phyloP scores from a whole-genome alignment of 176 grass and related monocot genomes.

The Eremochloa ophiuroides region DNA sequence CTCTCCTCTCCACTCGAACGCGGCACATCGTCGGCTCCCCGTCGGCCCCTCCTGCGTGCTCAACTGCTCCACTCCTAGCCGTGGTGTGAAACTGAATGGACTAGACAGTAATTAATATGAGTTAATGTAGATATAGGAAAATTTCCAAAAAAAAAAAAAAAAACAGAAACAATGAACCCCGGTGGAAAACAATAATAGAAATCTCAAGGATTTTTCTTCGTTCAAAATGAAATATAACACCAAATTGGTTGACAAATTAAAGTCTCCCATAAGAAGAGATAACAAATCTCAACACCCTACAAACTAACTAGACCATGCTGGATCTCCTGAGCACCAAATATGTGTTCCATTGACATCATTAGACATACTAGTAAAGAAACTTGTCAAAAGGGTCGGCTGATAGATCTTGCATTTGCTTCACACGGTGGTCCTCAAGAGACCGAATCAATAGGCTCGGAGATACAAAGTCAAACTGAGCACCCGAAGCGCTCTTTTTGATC shows the following conservation, averaged over 20 bases:
- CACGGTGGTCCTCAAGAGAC: accelerated
- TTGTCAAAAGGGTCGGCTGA: not conserved
- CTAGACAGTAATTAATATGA: too few species aligned
- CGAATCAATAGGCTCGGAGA: not conserved
- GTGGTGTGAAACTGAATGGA: too few species aligned
- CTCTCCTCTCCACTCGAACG: too few species aligned
- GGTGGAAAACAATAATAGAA: too few species aligned
- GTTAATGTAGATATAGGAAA: too few species aligned
- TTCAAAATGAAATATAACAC: not conserved
- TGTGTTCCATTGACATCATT: not conserved
- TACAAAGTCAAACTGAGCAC: not conserved
- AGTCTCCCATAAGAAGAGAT: not conserved
- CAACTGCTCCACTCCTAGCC: too few species aligned
- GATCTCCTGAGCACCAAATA: not conserved
- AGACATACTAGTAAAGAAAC: not conserved
- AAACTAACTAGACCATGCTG: not conserved
- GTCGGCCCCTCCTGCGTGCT: too few species aligned
- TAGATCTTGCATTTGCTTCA: not conserved
- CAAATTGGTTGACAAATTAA: not conserved
- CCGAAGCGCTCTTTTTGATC: too few species aligned
- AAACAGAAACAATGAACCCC: too few species aligned
- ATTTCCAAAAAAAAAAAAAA: too few species aligned
- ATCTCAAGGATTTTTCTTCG: not conserved
- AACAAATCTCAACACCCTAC: not conserved
- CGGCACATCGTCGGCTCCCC: too few species aligned